Conservation (phyloP, 2,329 filamentous ascomycete species). For the Cytospora piceicola region DNA sequence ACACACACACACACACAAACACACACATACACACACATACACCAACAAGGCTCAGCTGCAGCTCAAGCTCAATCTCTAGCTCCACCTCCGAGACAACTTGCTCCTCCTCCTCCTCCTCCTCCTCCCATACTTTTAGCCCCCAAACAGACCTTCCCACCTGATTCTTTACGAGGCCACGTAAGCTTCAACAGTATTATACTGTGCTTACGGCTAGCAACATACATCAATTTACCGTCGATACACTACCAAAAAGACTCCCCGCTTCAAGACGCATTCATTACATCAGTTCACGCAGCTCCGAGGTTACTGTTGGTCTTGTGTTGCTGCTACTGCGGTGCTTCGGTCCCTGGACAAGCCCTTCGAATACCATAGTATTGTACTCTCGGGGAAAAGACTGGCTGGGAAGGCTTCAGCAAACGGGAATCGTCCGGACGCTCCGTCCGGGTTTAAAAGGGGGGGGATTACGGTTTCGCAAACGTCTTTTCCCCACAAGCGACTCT, state of each 20-base stretch:
- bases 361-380: background rate
- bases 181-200: no score
- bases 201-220: background rate
- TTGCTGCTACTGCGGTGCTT: background rate
- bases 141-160: background rate
- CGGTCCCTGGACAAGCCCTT: background rate
- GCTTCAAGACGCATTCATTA: background rate
- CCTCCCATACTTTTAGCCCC: background rate
- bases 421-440: background rate
- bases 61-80: background rate
- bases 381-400: background rate
- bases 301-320: background rate
- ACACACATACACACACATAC: no score
- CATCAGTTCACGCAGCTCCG: background rate
- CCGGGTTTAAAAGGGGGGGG: background rate
- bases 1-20: no score
- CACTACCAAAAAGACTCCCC: background rate
- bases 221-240: background rate
- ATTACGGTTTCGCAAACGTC: background rate
- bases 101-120: background rate
- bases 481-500: background rate
- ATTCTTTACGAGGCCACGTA: background rate
- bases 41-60: background rate
- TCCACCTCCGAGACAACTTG: background rate
- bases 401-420: background rate